phyloP scores from a whole-genome alignment of 1,284 basidiomycete genomes.

The Ustilago loliicola region DNA sequence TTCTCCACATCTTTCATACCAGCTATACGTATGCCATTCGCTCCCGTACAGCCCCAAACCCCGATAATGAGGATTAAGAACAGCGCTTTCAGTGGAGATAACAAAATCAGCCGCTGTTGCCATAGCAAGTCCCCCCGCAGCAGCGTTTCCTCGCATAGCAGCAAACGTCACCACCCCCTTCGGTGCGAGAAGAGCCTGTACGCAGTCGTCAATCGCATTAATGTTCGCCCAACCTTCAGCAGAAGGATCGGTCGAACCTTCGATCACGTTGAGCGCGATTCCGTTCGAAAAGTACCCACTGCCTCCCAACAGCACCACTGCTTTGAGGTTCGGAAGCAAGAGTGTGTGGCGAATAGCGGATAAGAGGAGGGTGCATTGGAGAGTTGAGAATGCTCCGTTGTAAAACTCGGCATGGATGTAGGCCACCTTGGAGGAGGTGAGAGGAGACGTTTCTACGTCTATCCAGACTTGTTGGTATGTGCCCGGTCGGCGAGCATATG shows the following conservation, averaged over 20 bases:
- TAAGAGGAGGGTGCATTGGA: conserved; percentile 71
- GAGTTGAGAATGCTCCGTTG: conserved; percentile 73
- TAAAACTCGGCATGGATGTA: conserved; percentile 73
- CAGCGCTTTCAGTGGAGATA: conserved; percentile 70
- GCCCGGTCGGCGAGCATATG: conserved; percentile 54
- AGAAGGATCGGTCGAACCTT: conserved; percentile 70
- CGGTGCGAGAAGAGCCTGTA: conserved; percentile 69
- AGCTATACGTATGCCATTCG: conserved; percentile 72
- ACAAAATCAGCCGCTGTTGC: conserved; percentile 72
- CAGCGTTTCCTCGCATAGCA: conserved; percentile 72
- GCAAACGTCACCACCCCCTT: conserved; percentile 72
- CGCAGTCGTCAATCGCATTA: conserved; percentile 70
- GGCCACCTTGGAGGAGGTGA: conserved; percentile 54
- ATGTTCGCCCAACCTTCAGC: conserved; percentile 73
- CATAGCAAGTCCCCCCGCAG: conserved; percentile 73
- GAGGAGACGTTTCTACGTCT: conserved; percentile 58
- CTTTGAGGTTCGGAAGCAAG: conserved; percentile 68
- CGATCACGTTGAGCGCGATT: conserved; percentile 73
- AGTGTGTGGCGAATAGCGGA: conserved; percentile 71
- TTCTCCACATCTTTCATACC: conserved; percentile 71
- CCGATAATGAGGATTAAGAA: conserved; percentile 73
- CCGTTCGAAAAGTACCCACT: conserved; percentile 73
- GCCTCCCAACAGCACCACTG: conserved; percentile 71
- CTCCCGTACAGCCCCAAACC: conserved; percentile 72
- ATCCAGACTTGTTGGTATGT: conserved; percentile 73